Base-by-base conservation (phyloP, 352 stramenopile species). In the Globisporangium nunn region DNA sequence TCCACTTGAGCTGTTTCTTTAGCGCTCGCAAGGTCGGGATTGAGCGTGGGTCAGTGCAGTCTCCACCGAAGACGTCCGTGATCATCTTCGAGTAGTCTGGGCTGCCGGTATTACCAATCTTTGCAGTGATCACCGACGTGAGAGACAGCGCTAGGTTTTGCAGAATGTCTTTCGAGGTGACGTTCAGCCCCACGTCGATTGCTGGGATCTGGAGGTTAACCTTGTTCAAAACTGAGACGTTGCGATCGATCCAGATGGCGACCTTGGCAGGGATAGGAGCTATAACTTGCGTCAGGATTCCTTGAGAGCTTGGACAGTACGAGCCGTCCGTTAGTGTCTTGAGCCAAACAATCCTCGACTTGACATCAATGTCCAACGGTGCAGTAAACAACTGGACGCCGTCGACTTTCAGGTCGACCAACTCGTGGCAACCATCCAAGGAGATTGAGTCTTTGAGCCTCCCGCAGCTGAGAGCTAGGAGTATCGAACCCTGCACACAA, bases 361-460 rank as follows among this genome's bases (percentile, higher is more conserved):
- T 82, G 6, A 89, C 76, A 28, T 91, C 81, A 40, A 91, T 71
- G 46, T 89, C 81, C 17, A 91, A 56, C 14, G 79, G 81, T 0
- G 81, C 75, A 6, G 81, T 87, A 43, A 88, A 86, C 8, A 86
- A 41, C 37, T 91, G 75, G 23, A 90, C 56, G 0, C 79, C 79
- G 17, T 85, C 73, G 8, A 91, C 67, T 46, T 76, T 76, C 17
- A 91, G 54, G 8, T 83, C 70, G 44, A 91, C 70, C 8, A 75
- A 58, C 47, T 88, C 74, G 39, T 86, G 71, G 6, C 61, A 67
- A 6, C 60, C 49, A 58, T 89, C 75, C 7, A 66, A 53, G 0
- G 81, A 87, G 40, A 78, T 53, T 2, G 75, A 85, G 50, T 88
- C 63, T 33, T 75, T 77, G 14, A 93, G 56, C 3, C 61, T 81